Conservation (phyloP, 73 alveolate genomes). For the Uronychia setigera region DNA sequence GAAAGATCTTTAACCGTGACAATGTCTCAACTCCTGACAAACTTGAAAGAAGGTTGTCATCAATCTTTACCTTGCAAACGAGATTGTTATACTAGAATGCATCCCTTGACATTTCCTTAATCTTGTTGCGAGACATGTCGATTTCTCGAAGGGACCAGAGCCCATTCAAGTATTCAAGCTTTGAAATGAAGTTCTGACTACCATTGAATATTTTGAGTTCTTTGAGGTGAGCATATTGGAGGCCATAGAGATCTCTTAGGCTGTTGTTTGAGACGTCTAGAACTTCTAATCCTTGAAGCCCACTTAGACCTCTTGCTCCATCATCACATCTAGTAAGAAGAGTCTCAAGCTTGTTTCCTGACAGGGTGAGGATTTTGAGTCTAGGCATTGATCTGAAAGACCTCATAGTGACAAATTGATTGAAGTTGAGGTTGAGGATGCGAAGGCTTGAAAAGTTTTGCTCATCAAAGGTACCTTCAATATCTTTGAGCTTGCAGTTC, state of each 20-base stretch:
- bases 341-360: constrained; percentile 58
- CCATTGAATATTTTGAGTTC: constrained; percentile 59
- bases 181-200: constrained; percentile 52
- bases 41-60: constrained; percentile 34
- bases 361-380: constrained; percentile 41
- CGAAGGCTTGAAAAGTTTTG: constrained; percentile 50
- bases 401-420: constrained; percentile 51
- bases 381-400: constrained; percentile 66
- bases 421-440: constrained; percentile 65
- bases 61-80: constrained; percentile 48
- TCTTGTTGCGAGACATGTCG: constrained; percentile 57
- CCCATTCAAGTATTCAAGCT: constrained; percentile 53
- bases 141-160: constrained; percentile 51
- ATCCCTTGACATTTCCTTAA: constrained; percentile 48
- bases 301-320: too few species aligned
- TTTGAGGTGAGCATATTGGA: constrained; percentile 37
- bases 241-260: constrained; percentile 59
- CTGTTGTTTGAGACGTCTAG: constrained; percentile 48
- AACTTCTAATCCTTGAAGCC: too few species aligned
- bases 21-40: constrained; percentile 15
- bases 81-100: background rate
- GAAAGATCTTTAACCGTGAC: constrained; percentile 17
- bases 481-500: constrained; percentile 68
- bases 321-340: too few species aligned
- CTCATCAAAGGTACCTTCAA: constrained; percentile 77